phyloP scores from a whole-genome alignment of 2,329 filamentous ascomycete species.

The Hypoxylon sp. region DNA sequence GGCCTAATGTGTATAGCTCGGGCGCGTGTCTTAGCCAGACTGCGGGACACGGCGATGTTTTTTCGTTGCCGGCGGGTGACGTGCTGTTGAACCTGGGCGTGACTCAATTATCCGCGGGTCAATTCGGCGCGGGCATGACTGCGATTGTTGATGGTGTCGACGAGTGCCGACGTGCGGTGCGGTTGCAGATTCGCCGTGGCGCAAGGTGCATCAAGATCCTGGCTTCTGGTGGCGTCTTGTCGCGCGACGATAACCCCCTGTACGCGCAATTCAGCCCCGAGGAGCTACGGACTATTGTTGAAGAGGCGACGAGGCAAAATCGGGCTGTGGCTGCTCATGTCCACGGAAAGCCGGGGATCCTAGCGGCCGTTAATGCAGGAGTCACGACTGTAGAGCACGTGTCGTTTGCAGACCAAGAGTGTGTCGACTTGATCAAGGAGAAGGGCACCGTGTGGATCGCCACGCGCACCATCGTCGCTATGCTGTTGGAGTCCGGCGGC shows the following conservation, averaged over 20 bases:
- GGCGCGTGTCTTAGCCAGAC: constrained; percentile 56
- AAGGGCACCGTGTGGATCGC: constrained; percentile 57
- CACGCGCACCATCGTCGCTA: constrained; percentile 57
- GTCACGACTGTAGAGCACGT: constrained; percentile 59
- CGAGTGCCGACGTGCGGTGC: constrained; percentile 58
- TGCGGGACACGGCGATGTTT: constrained; percentile 56
- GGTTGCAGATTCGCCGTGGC: constrained; percentile 59
- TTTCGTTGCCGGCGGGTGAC: constrained; percentile 55
- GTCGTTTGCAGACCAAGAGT: constrained; percentile 60
- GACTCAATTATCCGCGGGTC: constrained; percentile 50
- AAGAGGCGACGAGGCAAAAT: constrained; percentile 56
- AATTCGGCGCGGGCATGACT: constrained; percentile 50
- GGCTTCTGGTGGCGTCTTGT: constrained; percentile 59
- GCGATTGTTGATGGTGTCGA: constrained; percentile 58
- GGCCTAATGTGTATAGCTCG: constrained; percentile 54
- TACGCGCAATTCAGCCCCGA: constrained; percentile 59
- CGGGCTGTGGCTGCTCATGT: constrained; percentile 59
- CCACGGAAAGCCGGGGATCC: constrained; percentile 59
- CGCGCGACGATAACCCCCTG: constrained; percentile 58
- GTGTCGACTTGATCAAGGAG: constrained; percentile 57
- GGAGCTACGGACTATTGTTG: constrained; percentile 58
- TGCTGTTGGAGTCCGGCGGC: constrained; percentile 54
- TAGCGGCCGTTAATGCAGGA: constrained; percentile 57
- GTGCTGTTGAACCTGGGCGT: constrained; percentile 56
- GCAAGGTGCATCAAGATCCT: constrained; percentile 60